Evolutionary conservation across 2,329 filamentous ascomycete species (phyloP), one percentile per base, ranked within the genome.

Genomic region (Ophiognomonia clavigignenti-juglandacearum): DNA sequence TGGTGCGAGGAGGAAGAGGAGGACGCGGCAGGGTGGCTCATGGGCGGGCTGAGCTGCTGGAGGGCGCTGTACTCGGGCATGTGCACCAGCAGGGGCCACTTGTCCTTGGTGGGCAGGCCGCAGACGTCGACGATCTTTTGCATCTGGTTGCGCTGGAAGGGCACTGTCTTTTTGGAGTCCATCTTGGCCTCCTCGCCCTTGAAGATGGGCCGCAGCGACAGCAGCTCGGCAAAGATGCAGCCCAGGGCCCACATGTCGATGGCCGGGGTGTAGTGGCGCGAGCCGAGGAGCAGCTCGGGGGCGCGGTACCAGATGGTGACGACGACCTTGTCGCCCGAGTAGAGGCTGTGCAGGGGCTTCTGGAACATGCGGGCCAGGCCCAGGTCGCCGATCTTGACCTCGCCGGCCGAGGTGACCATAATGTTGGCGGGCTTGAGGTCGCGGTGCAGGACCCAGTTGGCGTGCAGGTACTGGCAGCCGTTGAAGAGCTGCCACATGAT

Each of bases 231-330:
- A 61, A 98, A 97, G 59, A 98, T 98, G 65, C 93, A 98, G 1
- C 93, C 93, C 1, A 98, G 83, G 3, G 93, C 93, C 93, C 93
- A 98, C 66, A 97, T 83, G 64, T 98, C 93, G 54, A 98, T 89
- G 19, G 93, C 92, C 0, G 93, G 91, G 0, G 93, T 97, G 69
- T 98, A 98, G 65, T 98, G 93, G n/a, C 88, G 80, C 41, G 85
- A 89, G 2, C 93, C 93, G 3, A 98, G 80, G 1, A 98, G 80
- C 4, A 98, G 76, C 65, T 98, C 93, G 0, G 93, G 93, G 0
- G 93, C 93, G 19, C 93, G 88, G 61, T 98, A 98, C 93, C 93
- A 98, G 53, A 98, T 98, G 0, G 93, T 98, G 13, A 98, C 93
- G 43, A 98, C 93, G 3, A 98, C 93, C 64, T 98, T 98, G 58